Evolutionary conservation across 2,329 filamentous ascomycete genomes (phyloP), one percentile per base, ranked within the genome.

Genomic region (Alternaria solani): DNA sequence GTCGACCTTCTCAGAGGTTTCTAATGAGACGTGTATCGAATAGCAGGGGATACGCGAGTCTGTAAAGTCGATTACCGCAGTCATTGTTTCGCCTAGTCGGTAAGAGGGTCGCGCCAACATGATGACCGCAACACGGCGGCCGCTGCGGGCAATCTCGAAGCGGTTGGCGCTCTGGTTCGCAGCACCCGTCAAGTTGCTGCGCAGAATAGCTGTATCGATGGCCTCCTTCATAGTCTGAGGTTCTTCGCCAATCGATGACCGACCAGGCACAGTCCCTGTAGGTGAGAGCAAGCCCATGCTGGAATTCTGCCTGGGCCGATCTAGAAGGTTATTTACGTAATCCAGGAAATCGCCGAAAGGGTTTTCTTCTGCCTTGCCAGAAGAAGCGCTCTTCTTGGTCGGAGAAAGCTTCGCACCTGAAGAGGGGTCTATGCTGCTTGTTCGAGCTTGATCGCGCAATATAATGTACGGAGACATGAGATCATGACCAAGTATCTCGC

Each of bases 401-500:
- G 57, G 55, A 16, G 66, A 63, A 4, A 64, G 51, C n/a, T 63
- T 61, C 5, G 54, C 39, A 25, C 38, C 41, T 9, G 61, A 41
- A 25, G 53, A 49, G 7, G 59, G 39, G 26, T 68, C 70, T 26
- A 87, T 56, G 61, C 66, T 75, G 42, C 75, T 65, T 57, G 81
- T 78, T 58, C 86, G 85, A 3, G 95, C 94, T 76, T 92, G 87
- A 71, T 98, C 94, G 57, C 89, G 89, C 44, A 98, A 84, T 54
- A 98, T 84, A 30, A 98, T 91, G 74, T 98, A 97, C 0, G 95
- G 95, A 39, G 89, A 91, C 90, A 97, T 96, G 14, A 99, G 83
- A 77, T 99, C 94, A 77, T 99, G 94, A 1, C 93, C 93, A 14
- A 97, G 85, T 34, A 96, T 90, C 71, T 96, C 92, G 65, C 94